Conservation (phyloP, 148 eudicot species). For the Pharnaceum exiguum region DNA sequence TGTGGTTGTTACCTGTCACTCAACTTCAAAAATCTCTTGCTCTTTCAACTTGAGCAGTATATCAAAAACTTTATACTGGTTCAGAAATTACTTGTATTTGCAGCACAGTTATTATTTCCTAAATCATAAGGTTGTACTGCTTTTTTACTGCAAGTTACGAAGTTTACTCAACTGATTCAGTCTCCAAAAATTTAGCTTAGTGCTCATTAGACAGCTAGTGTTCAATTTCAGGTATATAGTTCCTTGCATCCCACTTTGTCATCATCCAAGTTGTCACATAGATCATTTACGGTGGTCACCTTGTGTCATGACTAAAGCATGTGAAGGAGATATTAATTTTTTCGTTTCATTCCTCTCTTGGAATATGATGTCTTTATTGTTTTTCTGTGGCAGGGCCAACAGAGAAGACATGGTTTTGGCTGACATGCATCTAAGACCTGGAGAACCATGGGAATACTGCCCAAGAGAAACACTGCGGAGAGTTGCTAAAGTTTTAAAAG, state of each 20-base stretch:
- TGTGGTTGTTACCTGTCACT: too few species aligned
- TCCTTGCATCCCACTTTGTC: neutral
- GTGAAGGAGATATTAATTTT: neutral
- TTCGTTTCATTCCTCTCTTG: neutral
- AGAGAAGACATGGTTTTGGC: constrained; percentile 90
- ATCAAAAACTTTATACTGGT: too few species aligned
- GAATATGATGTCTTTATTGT: neutral
- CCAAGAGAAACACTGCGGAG: constrained; percentile 85
- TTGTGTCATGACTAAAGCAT: neutral
- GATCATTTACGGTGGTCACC: neutral
- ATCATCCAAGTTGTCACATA: too few species aligned
- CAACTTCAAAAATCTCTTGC: too few species aligned
- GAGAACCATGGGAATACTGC: constrained; percentile 92
- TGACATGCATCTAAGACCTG: constrained; percentile 87
- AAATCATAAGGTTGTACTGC: neutral
- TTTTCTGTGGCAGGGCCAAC: constrained; percentile 49
- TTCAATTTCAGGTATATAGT: neutral
- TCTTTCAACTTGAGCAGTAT: too few species aligned
- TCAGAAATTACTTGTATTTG: too few species aligned
- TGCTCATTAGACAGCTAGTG: neutral
- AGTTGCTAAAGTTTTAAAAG: constrained; percentile 65
- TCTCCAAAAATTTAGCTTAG: neutral
- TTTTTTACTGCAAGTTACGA: neutral
- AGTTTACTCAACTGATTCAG: too few species aligned
- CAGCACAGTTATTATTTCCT: too few species aligned